Base-by-base conservation (phyloP, 2,329 filamentous ascomycete genomes). In the Aspergillus novoparasiticus region DNA sequence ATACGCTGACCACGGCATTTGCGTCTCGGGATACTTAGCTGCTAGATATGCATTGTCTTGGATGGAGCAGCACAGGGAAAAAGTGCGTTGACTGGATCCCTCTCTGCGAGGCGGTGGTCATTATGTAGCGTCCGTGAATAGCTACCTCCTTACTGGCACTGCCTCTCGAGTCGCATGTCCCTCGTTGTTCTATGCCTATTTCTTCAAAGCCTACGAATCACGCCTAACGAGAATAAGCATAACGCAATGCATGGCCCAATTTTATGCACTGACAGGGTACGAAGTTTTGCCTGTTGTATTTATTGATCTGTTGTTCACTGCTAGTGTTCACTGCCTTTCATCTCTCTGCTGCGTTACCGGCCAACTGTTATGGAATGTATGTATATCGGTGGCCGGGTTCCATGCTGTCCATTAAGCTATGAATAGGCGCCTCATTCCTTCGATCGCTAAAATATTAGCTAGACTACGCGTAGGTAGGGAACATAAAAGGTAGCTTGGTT, bases 201-300 rank as follows among this genome's bases (percentile, higher is more conserved):
- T 48, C 45, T 26, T 48, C 23, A 48, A 26, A 16, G 21, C 12
- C 34, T 23, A 36, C 41, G 14, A 23, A 46, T 50, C 53, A 61
- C 19, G 32, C 46, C 16, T 56, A 21, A 57, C 23, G 41, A 61
- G 26, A 14, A 36, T 50, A 36, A 46, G 30, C 46, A 34, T 41
- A 12, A 45, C 53, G n/a, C 12, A 48, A 48, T 62, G 46, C 51
- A 55, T 32, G 60, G 45, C 36, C 14, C n/a, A 4, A 48, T n/a
- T 26, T 26, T 34, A 57, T 36, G 19, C 32, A 36, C 36, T n/a
- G 14, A 26, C n/a, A 6, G 54, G 28, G 23, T 23, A 41, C 16
- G 34, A n/a, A 21, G 43, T 28, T 32, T 51, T 14, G 10, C 43
- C 21, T 12, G 43, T 36, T 36, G 43, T 11, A 21, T 23, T 16